Conservation (phyloP, 2,329 filamentous ascomycete genomes). For the Aspergillus calidoustus region DNA sequence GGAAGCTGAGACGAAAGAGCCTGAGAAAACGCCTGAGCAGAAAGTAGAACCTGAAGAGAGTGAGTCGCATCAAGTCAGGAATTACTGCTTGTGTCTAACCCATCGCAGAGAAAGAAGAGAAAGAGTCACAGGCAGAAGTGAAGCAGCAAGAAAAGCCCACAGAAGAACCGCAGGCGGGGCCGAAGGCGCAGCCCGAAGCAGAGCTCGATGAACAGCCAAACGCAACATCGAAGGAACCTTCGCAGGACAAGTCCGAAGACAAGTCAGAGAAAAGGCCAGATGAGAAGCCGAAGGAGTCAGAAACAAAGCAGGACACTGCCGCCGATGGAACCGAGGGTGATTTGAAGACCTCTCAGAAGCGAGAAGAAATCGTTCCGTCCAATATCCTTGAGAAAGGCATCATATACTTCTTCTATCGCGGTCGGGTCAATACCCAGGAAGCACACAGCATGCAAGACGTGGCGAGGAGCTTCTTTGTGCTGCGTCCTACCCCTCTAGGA, state of each 20-base stretch:
- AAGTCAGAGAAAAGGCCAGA: constrained; percentile 20
- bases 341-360: constrained; percentile 55
- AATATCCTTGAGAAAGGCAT: constrained; percentile 83
- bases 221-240: constrained; percentile 3
- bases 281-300: constrained; percentile 16
- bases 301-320: constrained; percentile 18
- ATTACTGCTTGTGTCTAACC: background rate
- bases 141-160: constrained; percentile 10
- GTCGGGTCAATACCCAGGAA: constrained; percentile 73
- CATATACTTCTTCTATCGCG: constrained; percentile 88
- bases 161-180: constrained; percentile 12
- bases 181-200: constrained; percentile 17
- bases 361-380: constrained; percentile 58
- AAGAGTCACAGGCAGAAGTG: constrained; percentile 1
- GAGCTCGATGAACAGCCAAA: constrained; percentile 14
- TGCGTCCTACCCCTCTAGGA: constrained; percentile 73
- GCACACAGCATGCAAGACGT: constrained; percentile 73
- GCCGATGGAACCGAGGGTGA: constrained; percentile 40
- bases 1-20: constrained; percentile 10
- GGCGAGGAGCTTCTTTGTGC: constrained; percentile 76
- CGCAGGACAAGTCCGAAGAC: constrained; percentile 2
- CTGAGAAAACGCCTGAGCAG: constrained; percentile 19
- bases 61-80: background rate
- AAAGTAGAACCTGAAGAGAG: constrained; percentile 18
- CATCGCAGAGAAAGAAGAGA: background rate